Conservation (phyloP, 2,329 filamentous ascomycete genomes). For the Botrytis cinerea region DNA sequence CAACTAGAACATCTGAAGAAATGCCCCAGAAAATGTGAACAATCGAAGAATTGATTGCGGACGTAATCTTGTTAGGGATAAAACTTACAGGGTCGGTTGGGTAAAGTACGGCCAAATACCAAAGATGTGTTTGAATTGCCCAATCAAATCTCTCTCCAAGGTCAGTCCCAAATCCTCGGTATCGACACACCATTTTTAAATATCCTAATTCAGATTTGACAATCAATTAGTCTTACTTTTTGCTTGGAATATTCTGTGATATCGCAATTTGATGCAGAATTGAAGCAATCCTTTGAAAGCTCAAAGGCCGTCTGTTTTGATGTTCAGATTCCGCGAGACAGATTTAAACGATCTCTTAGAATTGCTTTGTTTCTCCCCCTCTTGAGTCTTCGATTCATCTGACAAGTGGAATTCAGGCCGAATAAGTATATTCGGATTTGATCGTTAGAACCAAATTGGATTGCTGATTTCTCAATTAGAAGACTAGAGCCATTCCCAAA, state of each 20-base stretch:
- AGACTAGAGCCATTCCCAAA: not conserved
- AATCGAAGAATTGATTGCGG: not conserved
- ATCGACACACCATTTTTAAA: not conserved
- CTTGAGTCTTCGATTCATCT: not conserved
- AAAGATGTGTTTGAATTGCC: not conserved
- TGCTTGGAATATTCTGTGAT: not conserved
- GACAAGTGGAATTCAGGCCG: not conserved
- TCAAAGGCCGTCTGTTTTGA: not conserved
- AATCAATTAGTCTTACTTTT: not conserved
- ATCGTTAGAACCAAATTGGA: not conserved
- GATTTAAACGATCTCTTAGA: not conserved
- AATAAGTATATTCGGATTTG: not conserved
- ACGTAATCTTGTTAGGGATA: not conserved
- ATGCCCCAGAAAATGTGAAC: not conserved
- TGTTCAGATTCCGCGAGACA: not conserved
- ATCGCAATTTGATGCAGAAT: not conserved
- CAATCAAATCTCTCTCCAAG: not conserved
- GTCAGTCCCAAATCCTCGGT: not conserved
- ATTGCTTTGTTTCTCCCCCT: not conserved
- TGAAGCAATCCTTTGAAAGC: not conserved
- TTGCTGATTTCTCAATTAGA: not conserved
- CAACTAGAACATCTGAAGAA: not conserved
- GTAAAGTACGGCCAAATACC: slow-evolving; percentile 8
- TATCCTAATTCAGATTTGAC: not conserved
- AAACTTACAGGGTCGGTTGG: slow-evolving; percentile 15